These are phyloP conservation scores for Xylariaceae sp. DNA, from an alignment of 2,329 filamentous ascomycete species.

Conservation along the genomic window DNA sequence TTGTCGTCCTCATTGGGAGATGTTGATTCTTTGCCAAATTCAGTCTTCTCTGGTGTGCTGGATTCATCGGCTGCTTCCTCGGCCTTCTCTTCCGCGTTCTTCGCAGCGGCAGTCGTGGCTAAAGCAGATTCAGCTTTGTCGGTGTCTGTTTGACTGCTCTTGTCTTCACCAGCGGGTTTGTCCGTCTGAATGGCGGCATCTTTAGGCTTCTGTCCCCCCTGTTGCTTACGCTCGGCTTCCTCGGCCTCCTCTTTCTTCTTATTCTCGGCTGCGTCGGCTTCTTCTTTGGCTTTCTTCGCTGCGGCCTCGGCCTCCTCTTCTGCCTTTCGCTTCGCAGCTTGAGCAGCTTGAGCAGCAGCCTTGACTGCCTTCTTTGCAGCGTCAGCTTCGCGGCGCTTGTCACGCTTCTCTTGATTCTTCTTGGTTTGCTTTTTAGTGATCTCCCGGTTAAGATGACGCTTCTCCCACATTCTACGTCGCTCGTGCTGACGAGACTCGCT, in stretches of 20 bases:
- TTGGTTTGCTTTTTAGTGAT: conserved; percentile 39
- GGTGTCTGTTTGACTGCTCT: conserved; percentile 26
- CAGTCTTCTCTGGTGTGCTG: background rate
- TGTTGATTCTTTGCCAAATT: background rate
- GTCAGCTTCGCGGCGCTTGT: conserved; percentile 31
- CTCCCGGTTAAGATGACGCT: conserved; percentile 39
- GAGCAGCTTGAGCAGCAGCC: conserved; percentile 26
- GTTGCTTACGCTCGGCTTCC: conserved; percentile 18
- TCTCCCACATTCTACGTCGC: conserved; percentile 49
- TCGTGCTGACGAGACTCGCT: conserved; percentile 45
- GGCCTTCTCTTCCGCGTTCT: background rate
- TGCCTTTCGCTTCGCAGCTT: conserved; percentile 27
- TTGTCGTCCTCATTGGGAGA: background rate
- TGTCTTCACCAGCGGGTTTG: conserved; percentile 21
- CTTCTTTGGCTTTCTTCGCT: conserved; percentile 14
- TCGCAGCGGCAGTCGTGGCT: background rate
- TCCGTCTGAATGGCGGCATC: conserved; percentile 33
- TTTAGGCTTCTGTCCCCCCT: conserved; percentile 29
- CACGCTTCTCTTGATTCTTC: conserved; percentile 38
- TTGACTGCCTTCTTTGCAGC: conserved; percentile 41
- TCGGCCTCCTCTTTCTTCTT: conserved; percentile 5
- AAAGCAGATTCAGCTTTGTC: background rate
- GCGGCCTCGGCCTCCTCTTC: conserved; percentile 20
- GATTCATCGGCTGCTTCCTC: background rate
- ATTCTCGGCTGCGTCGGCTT: conserved; percentile 18